Conservation (phyloP, 75 land plant genomes). For the Gnetum montanum region DNA sequence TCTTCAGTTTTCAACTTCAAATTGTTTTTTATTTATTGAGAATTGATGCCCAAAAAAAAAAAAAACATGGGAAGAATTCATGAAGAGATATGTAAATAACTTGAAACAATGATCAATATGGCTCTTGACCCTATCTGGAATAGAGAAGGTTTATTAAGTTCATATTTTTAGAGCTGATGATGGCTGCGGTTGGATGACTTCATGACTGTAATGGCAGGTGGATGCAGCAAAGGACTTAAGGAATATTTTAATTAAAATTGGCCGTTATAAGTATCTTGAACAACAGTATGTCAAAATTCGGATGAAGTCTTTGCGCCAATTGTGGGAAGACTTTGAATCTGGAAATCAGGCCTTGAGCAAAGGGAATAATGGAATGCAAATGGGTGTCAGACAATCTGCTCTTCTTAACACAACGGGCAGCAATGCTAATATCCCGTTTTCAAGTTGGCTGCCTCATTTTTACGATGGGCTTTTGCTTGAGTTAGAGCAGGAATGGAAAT, state of each 20-base stretch:
- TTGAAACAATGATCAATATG: no score
- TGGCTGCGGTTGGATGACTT: no score
- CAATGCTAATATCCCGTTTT: conserved; percentile 34
- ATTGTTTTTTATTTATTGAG: no score
- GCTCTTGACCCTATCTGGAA: no score
- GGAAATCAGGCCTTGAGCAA: conserved; percentile 21
- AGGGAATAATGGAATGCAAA: conserved; percentile 33
- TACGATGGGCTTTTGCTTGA: conserved; percentile 89
- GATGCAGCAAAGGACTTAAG: conserved; percentile 78
- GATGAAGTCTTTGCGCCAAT: conserved; percentile 53
- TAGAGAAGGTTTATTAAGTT: no score
- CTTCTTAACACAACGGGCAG: conserved; percentile 17
- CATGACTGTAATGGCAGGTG: no score
- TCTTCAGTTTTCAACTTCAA: no score
- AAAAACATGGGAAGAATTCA: no score
- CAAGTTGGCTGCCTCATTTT: conserved; percentile 85
- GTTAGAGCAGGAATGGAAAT: conserved; percentile 98
- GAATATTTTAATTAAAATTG: conserved; percentile 73
- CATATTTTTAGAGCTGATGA: no score
- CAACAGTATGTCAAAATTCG: conserved; percentile 64
- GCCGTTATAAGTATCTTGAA: conserved; percentile 79
- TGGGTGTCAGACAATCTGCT: conserved; percentile 29
- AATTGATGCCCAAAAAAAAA: no score
- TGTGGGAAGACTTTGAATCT: conserved; percentile 89
- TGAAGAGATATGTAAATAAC: no score